Base-by-base conservation (phyloP, 345 rosid genomes). In the Geranium rotundifolium region DNA sequence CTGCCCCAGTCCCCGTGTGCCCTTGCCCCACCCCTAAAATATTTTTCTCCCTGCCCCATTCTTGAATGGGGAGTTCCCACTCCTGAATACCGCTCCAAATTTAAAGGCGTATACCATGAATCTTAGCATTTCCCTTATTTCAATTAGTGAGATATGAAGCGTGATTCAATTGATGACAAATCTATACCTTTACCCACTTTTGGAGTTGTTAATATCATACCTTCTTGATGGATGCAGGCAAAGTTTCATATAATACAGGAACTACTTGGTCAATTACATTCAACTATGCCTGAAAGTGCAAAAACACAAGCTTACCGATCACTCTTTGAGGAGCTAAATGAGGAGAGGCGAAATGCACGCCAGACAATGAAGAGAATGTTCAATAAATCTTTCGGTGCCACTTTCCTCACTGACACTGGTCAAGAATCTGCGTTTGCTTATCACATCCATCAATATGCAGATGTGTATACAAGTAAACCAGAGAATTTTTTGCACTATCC, bases 391-490 rank as follows among this genome's bases (percentile, higher is more conserved):
- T 89, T 93, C 65, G 99, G 99, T 68, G 97, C 99, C 56, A 93
- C 99, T 41, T 89, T 89, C 69, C 86, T 93, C 15, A 87, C 95
- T 17, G 95, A 85, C 72, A 89, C 84, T 19, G 92, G 91, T 69
- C 98, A 91, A 76, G 95, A 91, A 76, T 91, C 96, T 65, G 96
- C 96, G 14, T 87, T 93, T 80, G 77, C 99, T 5, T 93, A 87
- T 80, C 90, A 93, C 81, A 93, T 93, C 63, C 97, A 90, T 78
- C 97, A 75, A 58, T 93, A 90, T 61, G 96, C 96, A 64, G 98
- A 91, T 63, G 92, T 81, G 56, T 91, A 88, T 76, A 87, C 96
- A 63, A 85, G 98, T 63, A 89, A 87, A 71, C 93, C 95, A 3
- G 96, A 92, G 77, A 92, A 92, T 76, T 92, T 92, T 67, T 65